Evolutionary conservation across 2,329 filamentous ascomycete species (phyloP).

Genomic region (Hymenoscyphus infarciens): DNA sequence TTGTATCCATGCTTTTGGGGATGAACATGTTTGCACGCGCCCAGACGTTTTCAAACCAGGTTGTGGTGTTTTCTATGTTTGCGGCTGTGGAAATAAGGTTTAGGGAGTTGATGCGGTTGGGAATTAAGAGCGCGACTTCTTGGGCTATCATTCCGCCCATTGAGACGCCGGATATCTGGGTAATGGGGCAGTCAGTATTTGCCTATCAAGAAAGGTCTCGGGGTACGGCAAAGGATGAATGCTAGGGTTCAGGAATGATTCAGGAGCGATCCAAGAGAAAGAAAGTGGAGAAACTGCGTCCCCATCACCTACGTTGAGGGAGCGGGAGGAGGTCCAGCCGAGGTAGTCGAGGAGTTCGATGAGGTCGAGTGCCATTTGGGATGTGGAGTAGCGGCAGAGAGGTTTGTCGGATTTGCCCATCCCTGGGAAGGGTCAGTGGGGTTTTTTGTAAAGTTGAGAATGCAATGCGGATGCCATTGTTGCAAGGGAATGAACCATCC

Average conservation of each 20-base stretch:
- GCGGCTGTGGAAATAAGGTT: constrained; percentile 61
- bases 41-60: constrained; percentile 62
- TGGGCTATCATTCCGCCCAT: constrained; percentile 94
- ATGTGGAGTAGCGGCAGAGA: constrained; percentile 72
- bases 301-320: constrained; percentile 46
- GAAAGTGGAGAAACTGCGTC: no score
- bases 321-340: constrained; percentile 59
- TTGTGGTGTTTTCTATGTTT: constrained; percentile 55
- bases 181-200: no score
- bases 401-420: constrained; percentile 80
- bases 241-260: no score
- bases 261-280: no score
- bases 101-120: constrained; percentile 52
- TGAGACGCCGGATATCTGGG: constrained; percentile 65
- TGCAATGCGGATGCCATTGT: no score
- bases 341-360: constrained; percentile 67
- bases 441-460: no score
- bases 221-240: no score
- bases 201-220: no score
- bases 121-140: constrained; percentile 61
- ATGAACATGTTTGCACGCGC: constrained; percentile 55
- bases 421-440: constrained; percentile 37
- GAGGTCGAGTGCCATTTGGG: constrained; percentile 77
- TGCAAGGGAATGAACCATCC: no score
- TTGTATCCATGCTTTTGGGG: constrained; percentile 66